A percentile compares a stretch with the other conserved stretches of the same genome.
phyloP scores from a whole-genome alignment of 2,329 filamentous ascomycete genomes.

The Myriosclerotinia duriaeana region DNA sequence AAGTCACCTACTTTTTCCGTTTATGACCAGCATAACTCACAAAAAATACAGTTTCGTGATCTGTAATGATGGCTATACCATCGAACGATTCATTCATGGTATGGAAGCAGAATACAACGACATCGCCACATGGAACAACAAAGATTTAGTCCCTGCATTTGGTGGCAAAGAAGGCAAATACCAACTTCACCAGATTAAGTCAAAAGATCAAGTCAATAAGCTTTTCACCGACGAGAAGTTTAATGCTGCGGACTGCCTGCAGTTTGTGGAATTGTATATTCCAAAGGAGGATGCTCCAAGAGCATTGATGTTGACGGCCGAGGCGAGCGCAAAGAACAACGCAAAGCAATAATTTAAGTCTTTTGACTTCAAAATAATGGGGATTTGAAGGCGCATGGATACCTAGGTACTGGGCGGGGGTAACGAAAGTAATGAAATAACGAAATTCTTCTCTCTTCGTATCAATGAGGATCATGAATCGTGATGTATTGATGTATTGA shows the following conservation, averaged over 20 bases:
- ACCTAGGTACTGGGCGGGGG: not conserved
- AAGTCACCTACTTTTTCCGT: constrained; percentile 41
- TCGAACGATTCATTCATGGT: constrained; percentile 85
- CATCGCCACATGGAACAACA: constrained; percentile 72
- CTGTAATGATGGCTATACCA: constrained; percentile 86
- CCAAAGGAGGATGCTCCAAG: constrained; percentile 74
- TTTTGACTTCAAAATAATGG: not conserved
- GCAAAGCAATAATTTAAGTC: constrained; percentile 41
- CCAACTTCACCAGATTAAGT: constrained; percentile 66
- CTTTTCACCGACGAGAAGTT: constrained; percentile 67
- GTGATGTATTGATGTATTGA: not conserved
- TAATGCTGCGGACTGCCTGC: constrained; percentile 52
- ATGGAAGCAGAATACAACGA: constrained; percentile 81
- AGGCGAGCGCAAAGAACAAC: constrained; percentile 69
- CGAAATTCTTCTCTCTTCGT: constrained; percentile 2
- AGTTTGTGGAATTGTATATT: constrained; percentile 83
- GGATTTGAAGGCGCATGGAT: not conserved
- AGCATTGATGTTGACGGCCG: constrained; percentile 67
- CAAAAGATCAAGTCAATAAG: constrained; percentile 64
- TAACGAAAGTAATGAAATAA: constrained; percentile 7
- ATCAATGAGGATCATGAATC: not conserved
- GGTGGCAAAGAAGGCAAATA: constrained; percentile 58
- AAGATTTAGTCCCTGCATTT: constrained; percentile 65
- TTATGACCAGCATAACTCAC: not conserved
- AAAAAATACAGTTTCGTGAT: constrained; percentile 63